A percentile compares a stretch with the other conserved stretches of the same genome.
Evolutionary conservation across 192 early-diverging fungal species (phyloP).

Genomic region (Coemansia sp.): DNA sequence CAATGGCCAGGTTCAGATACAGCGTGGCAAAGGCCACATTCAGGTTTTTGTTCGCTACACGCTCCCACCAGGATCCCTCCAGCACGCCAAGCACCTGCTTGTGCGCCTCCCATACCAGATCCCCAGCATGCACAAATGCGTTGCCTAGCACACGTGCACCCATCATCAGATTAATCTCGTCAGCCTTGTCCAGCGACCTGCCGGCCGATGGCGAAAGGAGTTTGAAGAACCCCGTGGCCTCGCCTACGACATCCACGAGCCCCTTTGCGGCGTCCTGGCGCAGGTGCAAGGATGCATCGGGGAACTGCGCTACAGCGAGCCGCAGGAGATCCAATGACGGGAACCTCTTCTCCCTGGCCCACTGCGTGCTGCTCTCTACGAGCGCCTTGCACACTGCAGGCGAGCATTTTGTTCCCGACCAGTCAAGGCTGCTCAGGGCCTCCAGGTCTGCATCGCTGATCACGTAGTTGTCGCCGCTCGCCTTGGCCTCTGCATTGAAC

Average conservation of each 20-base stretch:
- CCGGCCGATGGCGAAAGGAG: background rate
- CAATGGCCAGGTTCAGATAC: conserved; percentile 37
- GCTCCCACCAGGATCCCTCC: conserved; percentile 33
- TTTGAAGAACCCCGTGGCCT: conserved; percentile 30
- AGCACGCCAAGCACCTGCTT: conserved; percentile 23
- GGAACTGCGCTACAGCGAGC: conserved; percentile 56
- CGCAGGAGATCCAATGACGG: conserved; percentile 85
- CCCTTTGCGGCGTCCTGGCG: conserved; percentile 42
- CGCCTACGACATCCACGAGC: conserved; percentile 38
- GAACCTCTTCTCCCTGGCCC: conserved; percentile 70
- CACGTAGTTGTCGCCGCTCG: no score
- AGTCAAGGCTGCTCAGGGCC: no score
- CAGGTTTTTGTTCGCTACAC: conserved; percentile 24
- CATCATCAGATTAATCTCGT: conserved; percentile 78
- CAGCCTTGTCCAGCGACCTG: conserved; percentile 19
- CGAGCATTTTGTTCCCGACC: no score
- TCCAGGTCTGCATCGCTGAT: no score
- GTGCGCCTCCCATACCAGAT: conserved; percentile 32
- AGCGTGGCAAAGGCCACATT: conserved; percentile 22
- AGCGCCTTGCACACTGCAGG: no score
- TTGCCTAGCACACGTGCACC: conserved; percentile 68
- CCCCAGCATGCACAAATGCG: conserved; percentile 54
- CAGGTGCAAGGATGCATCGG: conserved; percentile 6
- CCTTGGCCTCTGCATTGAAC: conserved; percentile 57
- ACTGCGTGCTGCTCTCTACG: conserved; percentile 44